Conservation (phyloP, 371 early-diverging fungal genomes). For the Dichotomocladium elegans region DNA sequence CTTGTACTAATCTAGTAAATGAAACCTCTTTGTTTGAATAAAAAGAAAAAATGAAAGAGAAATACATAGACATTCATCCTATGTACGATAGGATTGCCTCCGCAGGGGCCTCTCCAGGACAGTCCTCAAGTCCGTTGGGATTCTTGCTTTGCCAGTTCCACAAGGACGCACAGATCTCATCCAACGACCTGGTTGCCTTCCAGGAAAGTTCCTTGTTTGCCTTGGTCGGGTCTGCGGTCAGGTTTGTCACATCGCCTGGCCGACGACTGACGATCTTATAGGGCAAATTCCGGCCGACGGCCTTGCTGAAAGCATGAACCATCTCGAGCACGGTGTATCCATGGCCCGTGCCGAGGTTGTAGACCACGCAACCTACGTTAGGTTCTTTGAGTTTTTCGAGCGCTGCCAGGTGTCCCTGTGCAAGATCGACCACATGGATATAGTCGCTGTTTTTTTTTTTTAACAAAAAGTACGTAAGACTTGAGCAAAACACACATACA, state of each 20-base stretch:
- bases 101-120: constrained; percentile 37
- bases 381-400: constrained; percentile 57
- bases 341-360: constrained; percentile 86
- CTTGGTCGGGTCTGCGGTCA: constrained; percentile 72
- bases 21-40: too few relatives aligned
- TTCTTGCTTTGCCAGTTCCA: constrained; percentile 84
- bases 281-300: constrained; percentile 64
- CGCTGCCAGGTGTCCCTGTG: constrained; percentile 82
- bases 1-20: too few relatives aligned
- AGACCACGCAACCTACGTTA: constrained; percentile 58
- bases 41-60: background rate
- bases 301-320: constrained; percentile 72
- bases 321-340: constrained; percentile 89
- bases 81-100: constrained; percentile 29
- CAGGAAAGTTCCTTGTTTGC: constrained; percentile 73
- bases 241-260: constrained; percentile 77
- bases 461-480: background rate
- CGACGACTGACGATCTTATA: constrained; percentile 64
- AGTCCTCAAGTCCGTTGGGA: constrained; percentile 59
- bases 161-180: constrained; percentile 76
- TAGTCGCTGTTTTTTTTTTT: constrained; percentile 59
- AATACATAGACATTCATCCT: background rate
- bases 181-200: constrained; percentile 61
- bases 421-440: constrained; percentile 88
- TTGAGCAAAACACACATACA: background rate